A percentile compares a stretch with the other conserved stretches of the same genome.
These are phyloP conservation scores for Ogataea minuta DNA, from an alignment of 805 yeast genomes.

Conservation along the genomic window DNA sequence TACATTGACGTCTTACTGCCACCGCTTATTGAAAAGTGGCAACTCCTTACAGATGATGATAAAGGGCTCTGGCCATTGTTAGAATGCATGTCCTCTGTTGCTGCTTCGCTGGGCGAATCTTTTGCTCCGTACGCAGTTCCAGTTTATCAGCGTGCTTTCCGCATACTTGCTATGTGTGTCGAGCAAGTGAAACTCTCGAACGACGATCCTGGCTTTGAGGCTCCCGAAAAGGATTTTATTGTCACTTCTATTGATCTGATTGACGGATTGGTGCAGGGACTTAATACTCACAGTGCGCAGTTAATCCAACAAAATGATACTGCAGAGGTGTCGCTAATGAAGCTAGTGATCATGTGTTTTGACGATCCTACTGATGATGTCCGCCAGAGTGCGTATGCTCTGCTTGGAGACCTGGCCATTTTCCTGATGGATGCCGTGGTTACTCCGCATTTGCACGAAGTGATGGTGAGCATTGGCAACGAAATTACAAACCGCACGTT, in stretches of 20 bases:
- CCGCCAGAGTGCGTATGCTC: conserved; percentile 88
- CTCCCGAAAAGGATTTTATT: conserved; percentile 87
- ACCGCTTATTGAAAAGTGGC: conserved; percentile 83
- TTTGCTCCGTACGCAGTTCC: conserved; percentile 89
- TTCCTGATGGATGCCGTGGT: conserved; percentile 46
- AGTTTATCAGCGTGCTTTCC: conserved; percentile 74
- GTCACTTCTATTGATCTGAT: conserved; percentile 86
- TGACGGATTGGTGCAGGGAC: conserved; percentile 91
- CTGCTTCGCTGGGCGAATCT: conserved; percentile 78
- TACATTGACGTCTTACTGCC: conserved; percentile 68
- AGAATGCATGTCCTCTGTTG: conserved; percentile 90
- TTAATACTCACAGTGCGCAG: conserved; percentile 60
- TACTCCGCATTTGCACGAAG: conserved; percentile 45
- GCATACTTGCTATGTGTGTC: conserved; percentile 66
- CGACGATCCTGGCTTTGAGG: conserved; percentile 62
- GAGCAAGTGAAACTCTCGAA: conserved; percentile 62
- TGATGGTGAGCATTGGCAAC: conserved; percentile 64
- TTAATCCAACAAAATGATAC: conserved; percentile 39
- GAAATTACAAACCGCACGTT: conserved; percentile 58
- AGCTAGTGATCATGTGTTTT: conserved; percentile 63
- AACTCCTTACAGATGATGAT: conserved; percentile 68
- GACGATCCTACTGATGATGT: conserved; percentile 81
- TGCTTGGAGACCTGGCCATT: conserved; percentile 86
- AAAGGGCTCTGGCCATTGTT: conserved; percentile 86
- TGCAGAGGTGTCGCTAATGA: conserved; percentile 46